Conservation (phyloP, 2,329 filamentous ascomycete genomes). For the Aureobasidium zeae region DNA sequence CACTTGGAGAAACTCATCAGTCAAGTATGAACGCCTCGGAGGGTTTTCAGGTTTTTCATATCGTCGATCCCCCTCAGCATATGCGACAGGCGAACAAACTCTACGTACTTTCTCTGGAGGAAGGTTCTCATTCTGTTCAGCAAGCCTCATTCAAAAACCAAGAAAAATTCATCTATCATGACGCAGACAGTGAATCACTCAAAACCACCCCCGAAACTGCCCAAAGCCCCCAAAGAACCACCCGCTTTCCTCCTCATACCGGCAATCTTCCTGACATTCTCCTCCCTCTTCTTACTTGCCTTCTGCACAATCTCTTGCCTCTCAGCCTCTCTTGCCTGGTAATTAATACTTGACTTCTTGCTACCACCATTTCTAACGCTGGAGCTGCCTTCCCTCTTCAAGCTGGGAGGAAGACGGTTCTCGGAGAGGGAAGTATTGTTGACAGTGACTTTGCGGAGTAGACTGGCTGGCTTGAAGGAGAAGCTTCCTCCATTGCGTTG, state of each 20-base stretch:
- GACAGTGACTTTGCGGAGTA: slow-evolving; percentile 66
- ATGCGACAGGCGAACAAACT: too few relatives aligned
- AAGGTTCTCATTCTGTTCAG: too few relatives aligned
- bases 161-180: too few relatives aligned
- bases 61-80: too few relatives aligned
- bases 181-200: too few relatives aligned
- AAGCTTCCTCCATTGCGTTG: not conserved
- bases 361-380: slow-evolving; percentile 40
- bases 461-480: slow-evolving; percentile 57
- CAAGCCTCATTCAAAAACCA: too few relatives aligned
- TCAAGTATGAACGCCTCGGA: too few relatives aligned
- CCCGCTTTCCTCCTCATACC: slow-evolving; percentile 32
- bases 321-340: slow-evolving; percentile 50
- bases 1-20: too few relatives aligned
- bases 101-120: too few relatives aligned
- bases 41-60: too few relatives aligned
- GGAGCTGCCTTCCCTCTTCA: slow-evolving; percentile 21
- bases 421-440: slow-evolving; percentile 33
- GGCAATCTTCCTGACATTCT: slow-evolving; percentile 39
- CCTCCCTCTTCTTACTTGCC: slow-evolving; percentile 42
- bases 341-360: slow-evolving; percentile 53
- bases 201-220: not conserved
- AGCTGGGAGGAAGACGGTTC: slow-evolving; percentile 8
- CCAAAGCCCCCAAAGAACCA: slow-evolving; percentile 35
- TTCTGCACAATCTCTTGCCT: slow-evolving; percentile 42